Evolutionary conservation across 2,329 filamentous ascomycete genomes (phyloP).

Genomic region (Neofusicoccum parvum): DNA sequence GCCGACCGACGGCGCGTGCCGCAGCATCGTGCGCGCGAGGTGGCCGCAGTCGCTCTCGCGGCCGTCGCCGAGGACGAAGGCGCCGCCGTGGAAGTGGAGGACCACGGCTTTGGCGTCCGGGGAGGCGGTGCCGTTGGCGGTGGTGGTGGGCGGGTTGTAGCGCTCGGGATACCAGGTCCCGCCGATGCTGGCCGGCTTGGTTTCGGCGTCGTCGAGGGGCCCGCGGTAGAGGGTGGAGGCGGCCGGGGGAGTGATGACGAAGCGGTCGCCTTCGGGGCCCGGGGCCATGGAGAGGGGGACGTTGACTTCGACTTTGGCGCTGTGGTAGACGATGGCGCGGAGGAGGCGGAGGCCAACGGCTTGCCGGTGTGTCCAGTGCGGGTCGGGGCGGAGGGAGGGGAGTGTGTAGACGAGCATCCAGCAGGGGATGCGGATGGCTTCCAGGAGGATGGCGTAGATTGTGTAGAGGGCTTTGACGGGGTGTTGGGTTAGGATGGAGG

Average conservation of each 20-base stretch:
- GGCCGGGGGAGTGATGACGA: slow-evolving; percentile 35
- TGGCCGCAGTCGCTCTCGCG: slow-evolving; percentile 37
- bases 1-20: slow-evolving; percentile 33
- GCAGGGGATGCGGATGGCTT: slow-evolving; percentile 39
- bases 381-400: slow-evolving; percentile 41
- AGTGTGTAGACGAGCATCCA: slow-evolving; percentile 42
- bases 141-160: not conserved
- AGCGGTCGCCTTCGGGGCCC: slow-evolving; percentile 43
- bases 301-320: slow-evolving; percentile 30
- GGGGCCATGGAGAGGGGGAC: slow-evolving; percentile 39
- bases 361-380: slow-evolving; percentile 43
- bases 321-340: slow-evolving; percentile 36
- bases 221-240: slow-evolving; percentile 32
- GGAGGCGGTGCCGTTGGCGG: not conserved
- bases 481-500: slow-evolving; percentile 32
- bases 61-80: slow-evolving; percentile 50
- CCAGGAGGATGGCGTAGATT: slow-evolving; percentile 38
- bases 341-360: slow-evolving; percentile 39
- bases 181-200: slow-evolving; percentile 42
- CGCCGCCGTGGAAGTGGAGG: slow-evolving; percentile 55
- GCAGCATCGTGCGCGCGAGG: slow-evolving; percentile 29
- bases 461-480: slow-evolving; percentile 45
- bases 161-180: slow-evolving; percentile 46
- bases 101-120: slow-evolving; percentile 35
- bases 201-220: slow-evolving; percentile 31